phyloP scores from a whole-genome alignment of 2,329 filamentous ascomycete species.

The Alternaria panax region DNA sequence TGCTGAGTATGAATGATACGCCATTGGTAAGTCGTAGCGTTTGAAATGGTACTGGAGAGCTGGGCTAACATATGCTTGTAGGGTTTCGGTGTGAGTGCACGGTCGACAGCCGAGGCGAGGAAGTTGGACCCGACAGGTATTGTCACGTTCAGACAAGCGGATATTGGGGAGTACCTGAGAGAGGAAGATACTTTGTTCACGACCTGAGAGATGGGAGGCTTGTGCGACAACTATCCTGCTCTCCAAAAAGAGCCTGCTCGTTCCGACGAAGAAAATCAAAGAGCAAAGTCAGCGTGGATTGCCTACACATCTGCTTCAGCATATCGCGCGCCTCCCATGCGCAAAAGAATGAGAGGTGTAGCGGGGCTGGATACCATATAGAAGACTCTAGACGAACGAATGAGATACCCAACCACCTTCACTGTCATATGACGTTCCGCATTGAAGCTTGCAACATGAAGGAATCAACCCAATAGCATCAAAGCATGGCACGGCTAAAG shows the following conservation, averaged over 20 bases:
- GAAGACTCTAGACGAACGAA: constrained; percentile 8
- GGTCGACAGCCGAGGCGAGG: constrained; percentile 82
- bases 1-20: constrained; percentile 90
- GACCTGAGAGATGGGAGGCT: constrained; percentile 47
- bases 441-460: neutral
- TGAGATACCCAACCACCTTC: constrained; percentile 13
- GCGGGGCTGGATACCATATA: neutral
- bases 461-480: neutral
- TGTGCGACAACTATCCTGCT: neutral
- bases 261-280: neutral
- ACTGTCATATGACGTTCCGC: neutral
- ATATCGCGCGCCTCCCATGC: neutral
- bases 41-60: neutral
- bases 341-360: neutral
- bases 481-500: neutral
- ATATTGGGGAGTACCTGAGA: constrained; percentile 92
- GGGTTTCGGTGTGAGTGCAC: constrained; percentile 91
- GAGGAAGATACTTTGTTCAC: constrained; percentile 75
- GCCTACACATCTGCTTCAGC: neutral
- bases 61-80: constrained; percentile 52
- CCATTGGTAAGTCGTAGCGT: constrained; percentile 62
- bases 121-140: constrained; percentile 89
- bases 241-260: constrained; percentile 1
- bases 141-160: constrained; percentile 87
- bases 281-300: neutral